These are phyloP conservation scores for Exophiala viscosa DNA, from an alignment of 2,329 filamentous ascomycete species.

Conservation along the genomic window DNA sequence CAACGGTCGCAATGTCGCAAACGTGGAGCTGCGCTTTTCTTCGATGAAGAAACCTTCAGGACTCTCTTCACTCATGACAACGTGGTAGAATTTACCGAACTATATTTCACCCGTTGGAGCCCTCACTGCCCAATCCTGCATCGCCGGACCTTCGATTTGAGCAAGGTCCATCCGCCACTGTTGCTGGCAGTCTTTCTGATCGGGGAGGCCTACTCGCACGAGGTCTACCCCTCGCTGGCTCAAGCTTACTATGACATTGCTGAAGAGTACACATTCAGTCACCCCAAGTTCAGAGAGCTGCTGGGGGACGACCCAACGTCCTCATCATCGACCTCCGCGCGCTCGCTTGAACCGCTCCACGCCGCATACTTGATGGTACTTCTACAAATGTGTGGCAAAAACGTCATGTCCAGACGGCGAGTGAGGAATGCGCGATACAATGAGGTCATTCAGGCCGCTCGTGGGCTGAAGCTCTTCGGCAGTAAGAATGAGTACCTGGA, in stretches of 20 bases:
- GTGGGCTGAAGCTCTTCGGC: neutral
- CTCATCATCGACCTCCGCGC: neutral
- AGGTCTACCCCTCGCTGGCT: neutral
- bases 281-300: neutral
- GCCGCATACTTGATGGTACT: conserved; percentile 4
- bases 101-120: neutral
- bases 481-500: conserved; percentile 7
- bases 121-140: conserved; percentile 4
- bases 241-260: conserved; percentile 4
- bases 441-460: conserved; percentile 2
- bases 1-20: neutral
- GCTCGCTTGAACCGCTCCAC: neutral
- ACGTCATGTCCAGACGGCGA: neutral
- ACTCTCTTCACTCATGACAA: neutral
- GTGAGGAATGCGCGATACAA: conserved; percentile 1
- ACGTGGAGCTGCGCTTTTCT: neutral
- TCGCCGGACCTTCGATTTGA: neutral
- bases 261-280: conserved; percentile 1
- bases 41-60: neutral
- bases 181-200: conserved; percentile 4
- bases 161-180: neutral
- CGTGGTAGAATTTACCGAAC: neutral
- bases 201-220: neutral
- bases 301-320: neutral
- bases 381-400: neutral